phyloP scores from a whole-genome alignment of 73 alveolate species.

The Tetrahymena borealis region DNA sequence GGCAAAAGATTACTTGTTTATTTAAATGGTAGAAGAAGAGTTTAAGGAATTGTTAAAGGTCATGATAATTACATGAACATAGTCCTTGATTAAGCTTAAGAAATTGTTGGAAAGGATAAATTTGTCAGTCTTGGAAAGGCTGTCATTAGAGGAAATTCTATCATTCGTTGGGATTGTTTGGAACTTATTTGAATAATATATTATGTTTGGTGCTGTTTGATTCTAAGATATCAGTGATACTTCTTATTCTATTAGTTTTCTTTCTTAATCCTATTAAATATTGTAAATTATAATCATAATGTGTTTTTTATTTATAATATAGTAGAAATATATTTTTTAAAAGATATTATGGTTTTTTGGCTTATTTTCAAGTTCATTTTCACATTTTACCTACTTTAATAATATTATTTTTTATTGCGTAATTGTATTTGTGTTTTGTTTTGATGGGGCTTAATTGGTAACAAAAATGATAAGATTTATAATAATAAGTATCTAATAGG shows the following conservation, averaged over 20 bases:
- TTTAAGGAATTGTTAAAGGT: not conserved
- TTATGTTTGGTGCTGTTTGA: not conserved
- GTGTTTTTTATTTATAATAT: too few species aligned
- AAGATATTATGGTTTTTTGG: too few species aligned
- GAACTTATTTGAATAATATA: not conserved
- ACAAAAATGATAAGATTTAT: too few species aligned
- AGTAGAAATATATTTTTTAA: too few species aligned
- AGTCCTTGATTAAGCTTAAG: not conserved
- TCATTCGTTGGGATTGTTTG: not conserved
- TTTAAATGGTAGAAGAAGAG: not conserved
- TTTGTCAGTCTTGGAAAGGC: not conserved
- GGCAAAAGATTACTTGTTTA: not conserved
- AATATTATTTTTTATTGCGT: too few species aligned
- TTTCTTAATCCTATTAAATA: too few species aligned
- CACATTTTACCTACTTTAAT: too few species aligned
- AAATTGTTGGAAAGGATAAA: not conserved
- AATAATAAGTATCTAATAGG: too few species aligned
- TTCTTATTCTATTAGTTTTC: not conserved
- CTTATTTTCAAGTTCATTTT: too few species aligned
- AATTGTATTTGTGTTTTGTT: too few species aligned
- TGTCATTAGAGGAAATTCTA: not conserved
- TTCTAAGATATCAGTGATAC: not conserved
- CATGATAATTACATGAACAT: not conserved
- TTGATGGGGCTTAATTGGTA: too few species aligned
- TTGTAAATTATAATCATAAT: too few species aligned